Evolutionary conservation across 1,139 yeast species (phyloP).

Genomic region (Geotrichum citri-aurantii): DNA sequence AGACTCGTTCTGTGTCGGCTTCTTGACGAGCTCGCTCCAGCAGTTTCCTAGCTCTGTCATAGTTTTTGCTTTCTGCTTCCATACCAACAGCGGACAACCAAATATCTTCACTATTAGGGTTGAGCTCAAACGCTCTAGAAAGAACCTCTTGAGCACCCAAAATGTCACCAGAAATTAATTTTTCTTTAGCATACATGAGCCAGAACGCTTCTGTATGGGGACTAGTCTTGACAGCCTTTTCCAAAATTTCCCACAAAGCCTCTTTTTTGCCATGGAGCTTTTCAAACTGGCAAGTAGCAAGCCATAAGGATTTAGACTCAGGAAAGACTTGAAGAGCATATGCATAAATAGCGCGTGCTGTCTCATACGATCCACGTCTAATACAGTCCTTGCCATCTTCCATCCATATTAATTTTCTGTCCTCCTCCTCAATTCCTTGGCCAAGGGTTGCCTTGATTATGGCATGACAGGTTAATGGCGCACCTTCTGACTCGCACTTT

Average conservation of each 20-base stretch:
- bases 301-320: constrained; percentile 51
- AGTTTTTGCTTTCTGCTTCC: constrained; percentile 43
- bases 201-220: constrained; percentile 49
- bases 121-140: constrained; percentile 41
- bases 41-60: constrained; percentile 40
- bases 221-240: constrained; percentile 45
- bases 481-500: constrained; percentile 35
- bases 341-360: constrained; percentile 47
- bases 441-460: constrained; percentile 33
- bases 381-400: constrained; percentile 36
- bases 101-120: constrained; percentile 48
- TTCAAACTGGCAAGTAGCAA: constrained; percentile 45
- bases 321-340: constrained; percentile 48
- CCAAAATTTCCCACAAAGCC: constrained; percentile 46
- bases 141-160: constrained; percentile 52
- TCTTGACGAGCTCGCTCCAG: constrained; percentile 41
- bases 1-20: constrained; percentile 44
- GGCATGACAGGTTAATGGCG: constrained; percentile 35
- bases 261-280: constrained; percentile 34
- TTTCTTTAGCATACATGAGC: constrained; percentile 69
- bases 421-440: constrained; percentile 33
- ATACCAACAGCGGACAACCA: constrained; percentile 71
- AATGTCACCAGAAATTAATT: constrained; percentile 48
- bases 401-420: constrained; percentile 32
- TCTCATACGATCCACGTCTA: constrained; percentile 32